A percentile compares a stretch with the other conserved stretches of the same genome.
phyloP scores from a whole-genome alignment of 2,329 filamentous ascomycete species.

The Nemania diffusa region DNA sequence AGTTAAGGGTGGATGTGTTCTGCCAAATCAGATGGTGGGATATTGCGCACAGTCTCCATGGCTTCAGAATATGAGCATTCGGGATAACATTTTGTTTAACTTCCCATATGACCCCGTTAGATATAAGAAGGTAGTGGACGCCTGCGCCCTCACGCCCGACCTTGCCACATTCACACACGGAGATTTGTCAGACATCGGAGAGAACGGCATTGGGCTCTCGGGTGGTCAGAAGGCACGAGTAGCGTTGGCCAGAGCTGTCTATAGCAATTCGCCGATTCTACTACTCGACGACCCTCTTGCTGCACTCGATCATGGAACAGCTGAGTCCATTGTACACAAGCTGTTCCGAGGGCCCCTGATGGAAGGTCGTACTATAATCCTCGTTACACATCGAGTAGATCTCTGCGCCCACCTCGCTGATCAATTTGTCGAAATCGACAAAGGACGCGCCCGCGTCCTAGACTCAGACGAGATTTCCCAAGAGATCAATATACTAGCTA shows the following conservation, averaged over 20 bases:
- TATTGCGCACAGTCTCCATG: constrained; percentile 71
- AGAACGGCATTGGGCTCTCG: constrained; percentile 71
- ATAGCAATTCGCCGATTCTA: constrained; percentile 66
- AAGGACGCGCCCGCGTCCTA: constrained; percentile 66
- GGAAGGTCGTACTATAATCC: constrained; percentile 75
- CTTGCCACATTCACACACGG: constrained; percentile 66
- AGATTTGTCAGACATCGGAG: constrained; percentile 69
- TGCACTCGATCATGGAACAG: constrained; percentile 71
- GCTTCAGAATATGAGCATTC: constrained; percentile 73
- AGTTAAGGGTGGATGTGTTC: constrained; percentile 58
- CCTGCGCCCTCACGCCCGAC: constrained; percentile 68
- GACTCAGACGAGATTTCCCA: constrained; percentile 57
- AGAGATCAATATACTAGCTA: constrained; percentile 51
- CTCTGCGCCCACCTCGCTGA: constrained; percentile 77
- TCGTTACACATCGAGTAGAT: constrained; percentile 84
- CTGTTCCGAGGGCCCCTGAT: constrained; percentile 69
- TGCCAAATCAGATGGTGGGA: constrained; percentile 62
- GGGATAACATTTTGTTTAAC: constrained; percentile 74
- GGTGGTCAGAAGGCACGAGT: constrained; percentile 73
- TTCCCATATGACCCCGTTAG: constrained; percentile 62
- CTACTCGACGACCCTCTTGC: constrained; percentile 72
- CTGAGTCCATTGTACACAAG: constrained; percentile 69
- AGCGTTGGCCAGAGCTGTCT: constrained; percentile 70
- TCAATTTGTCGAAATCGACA: constrained; percentile 76
- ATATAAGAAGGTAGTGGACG: constrained; percentile 69